A percentile compares a stretch with the other conserved stretches of the same genome.
Evolutionary conservation across 768 basidiomycete species (phyloP).

Genomic region (Auriscalpium orientale): DNA sequence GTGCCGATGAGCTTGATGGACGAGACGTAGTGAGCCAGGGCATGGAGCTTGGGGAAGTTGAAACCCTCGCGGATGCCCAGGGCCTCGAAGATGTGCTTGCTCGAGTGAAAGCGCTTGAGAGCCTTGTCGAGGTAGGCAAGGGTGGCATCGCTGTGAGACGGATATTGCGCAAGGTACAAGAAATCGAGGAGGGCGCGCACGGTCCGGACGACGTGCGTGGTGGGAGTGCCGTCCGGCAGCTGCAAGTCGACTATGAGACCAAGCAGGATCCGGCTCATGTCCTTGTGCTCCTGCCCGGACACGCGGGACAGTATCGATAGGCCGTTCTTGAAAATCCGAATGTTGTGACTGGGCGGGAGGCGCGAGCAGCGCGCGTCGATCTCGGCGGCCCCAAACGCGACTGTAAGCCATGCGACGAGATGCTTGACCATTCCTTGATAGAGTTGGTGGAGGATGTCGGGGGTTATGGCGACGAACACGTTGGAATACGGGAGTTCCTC

Average conservation of each 20-base stretch:
- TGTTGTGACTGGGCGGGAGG: constrained; percentile 20
- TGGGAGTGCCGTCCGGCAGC: background rate
- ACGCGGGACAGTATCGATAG: constrained; percentile 26
- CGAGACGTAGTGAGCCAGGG: background rate
- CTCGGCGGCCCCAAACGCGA: no score
- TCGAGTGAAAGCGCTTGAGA: background rate
- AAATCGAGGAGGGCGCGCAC: background rate
- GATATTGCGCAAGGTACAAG: background rate
- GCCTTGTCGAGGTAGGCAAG: background rate
- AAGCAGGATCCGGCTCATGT: constrained; percentile 12
- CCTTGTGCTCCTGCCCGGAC: constrained; percentile 37
- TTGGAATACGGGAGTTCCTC: no score
- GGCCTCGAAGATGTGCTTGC: background rate
- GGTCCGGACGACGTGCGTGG: background rate
- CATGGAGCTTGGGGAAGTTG: background rate
- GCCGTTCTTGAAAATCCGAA: constrained; percentile 26
- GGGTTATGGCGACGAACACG: no score
- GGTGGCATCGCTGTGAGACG: background rate
- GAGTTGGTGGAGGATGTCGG: no score
- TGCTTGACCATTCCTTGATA: no score
- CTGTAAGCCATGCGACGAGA: no score
- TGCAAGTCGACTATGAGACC: background rate
- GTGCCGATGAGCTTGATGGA: background rate
- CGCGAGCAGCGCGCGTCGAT: no score
- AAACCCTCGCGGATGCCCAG: background rate